Evolutionary conservation across 768 basidiomycete species (phyloP), one percentile per base, ranked within the genome.

Genomic region (Rhizopogon salebrosus): DNA sequence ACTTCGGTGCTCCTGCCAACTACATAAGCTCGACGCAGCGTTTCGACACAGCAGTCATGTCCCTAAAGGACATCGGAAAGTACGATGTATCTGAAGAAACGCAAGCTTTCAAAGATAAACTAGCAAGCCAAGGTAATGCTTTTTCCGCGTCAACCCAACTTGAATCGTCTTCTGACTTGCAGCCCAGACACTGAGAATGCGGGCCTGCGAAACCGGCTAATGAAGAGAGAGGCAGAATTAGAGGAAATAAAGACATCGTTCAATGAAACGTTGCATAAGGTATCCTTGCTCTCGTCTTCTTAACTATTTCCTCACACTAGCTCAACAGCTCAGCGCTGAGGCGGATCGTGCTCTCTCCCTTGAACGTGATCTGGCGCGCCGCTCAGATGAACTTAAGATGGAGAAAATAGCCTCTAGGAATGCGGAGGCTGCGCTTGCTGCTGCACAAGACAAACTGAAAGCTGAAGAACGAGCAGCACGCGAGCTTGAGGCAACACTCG

Each of bases 401-500:
- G 82, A 85, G 60, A 76, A 75, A 34, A 64, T 81, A 10, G 64
- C 72, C 8, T 72, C 74, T 4, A 77, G 76, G 54, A 89, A 89
- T 59, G 58, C 74, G 0, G 75, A 79, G 52, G 62, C 72, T 6
- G 74, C 83, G 14, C 67, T 87, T 22, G 63, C 58, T 13, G 64
- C 73, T 29, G 74, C 78, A 3, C 73, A 80, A 48, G 76, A 78
- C 55, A 80, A 74, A 54, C 64, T 81, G 49, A 83, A 76, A 62
- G 70, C 68, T 10, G 74, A 79, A 53, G 77, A 80, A 42, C 66
- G 75, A 45, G 75, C 77, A 51, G 66, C 73, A 18, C 75, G 71
- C 31, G 80, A 84, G 48, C 74, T 88, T 26, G 77, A 87, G 55
- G 69, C 75, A 29, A 77, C 74, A 38, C 70, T 88, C 16, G 80